Evolutionary conservation across 495 filamentous ascomycete species (phyloP).

Genomic region (Poronia punctata): DNA sequence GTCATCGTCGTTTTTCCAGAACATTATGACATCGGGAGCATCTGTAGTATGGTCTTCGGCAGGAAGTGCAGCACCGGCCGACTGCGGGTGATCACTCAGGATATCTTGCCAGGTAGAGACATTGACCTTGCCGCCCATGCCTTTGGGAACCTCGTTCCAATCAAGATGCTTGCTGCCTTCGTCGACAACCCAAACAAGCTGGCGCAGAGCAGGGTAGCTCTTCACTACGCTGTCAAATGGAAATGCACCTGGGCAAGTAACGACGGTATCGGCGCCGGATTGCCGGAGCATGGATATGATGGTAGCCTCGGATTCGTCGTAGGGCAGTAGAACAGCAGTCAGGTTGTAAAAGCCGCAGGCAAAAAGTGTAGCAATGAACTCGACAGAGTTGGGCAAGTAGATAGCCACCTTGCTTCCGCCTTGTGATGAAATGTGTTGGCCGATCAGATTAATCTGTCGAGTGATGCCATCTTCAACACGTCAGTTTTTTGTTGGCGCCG

Average conservation of each 20-base stretch:
- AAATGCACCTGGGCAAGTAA: conserved; percentile 82
- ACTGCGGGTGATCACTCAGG: conserved; percentile 53
- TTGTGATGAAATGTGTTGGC: conserved; percentile 59
- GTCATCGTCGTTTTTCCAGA: conserved; percentile 51
- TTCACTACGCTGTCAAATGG: conserved; percentile 68
- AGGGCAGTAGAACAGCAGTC: conserved; percentile 76
- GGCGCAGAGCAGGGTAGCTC: conserved; percentile 59
- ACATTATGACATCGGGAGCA: conserved; percentile 49
- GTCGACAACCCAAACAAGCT: conserved; percentile 91
- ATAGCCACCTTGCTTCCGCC: conserved; percentile 76
- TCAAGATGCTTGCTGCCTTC: conserved; percentile 88
- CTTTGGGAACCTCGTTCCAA: conserved; percentile 71
- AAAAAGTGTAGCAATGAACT: conserved; percentile 61
- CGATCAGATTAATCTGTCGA: conserved; percentile 81
- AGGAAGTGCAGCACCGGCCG: conserved; percentile 39
- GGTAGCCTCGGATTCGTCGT: conserved; percentile 58
- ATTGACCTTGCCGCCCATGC: conserved; percentile 60
- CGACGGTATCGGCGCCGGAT: conserved; percentile 67
- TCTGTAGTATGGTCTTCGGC: conserved; percentile 36
- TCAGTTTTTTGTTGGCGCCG: conserved; percentile 6
- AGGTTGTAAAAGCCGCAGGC: conserved; percentile 73
- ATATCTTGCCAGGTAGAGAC: conserved; percentile 86
- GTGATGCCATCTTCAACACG: conserved; percentile 54
- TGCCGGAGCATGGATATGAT: conserved; percentile 63
- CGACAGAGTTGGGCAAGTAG: conserved; percentile 88